These are phyloP conservation scores for Pseudogymnoascus sp. DNA, from an alignment of 2,329 filamentous ascomycete genomes.

Conservation along the genomic window DNA sequence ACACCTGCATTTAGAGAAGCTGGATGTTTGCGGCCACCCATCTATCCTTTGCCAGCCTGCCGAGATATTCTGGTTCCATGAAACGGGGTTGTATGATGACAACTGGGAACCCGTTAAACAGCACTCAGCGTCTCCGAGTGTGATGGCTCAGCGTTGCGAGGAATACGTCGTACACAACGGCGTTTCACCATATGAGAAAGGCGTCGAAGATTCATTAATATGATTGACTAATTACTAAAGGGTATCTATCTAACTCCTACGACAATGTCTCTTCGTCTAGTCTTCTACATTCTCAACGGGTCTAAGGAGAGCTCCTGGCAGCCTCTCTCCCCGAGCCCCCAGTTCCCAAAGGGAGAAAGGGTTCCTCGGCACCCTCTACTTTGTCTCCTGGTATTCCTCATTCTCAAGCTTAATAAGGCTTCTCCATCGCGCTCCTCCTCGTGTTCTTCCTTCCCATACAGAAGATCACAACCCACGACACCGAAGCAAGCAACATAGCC, in stretches of 20 bases:
- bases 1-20: background rate
- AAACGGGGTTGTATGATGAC: background rate
- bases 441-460: conserved; percentile 21
- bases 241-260: conserved; percentile 7
- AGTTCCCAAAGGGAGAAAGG: background rate
- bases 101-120: background rate
- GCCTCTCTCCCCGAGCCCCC: background rate
- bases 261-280: background rate
- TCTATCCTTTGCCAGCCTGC: background rate
- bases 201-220: background rate
- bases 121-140: background rate
- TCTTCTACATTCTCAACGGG: background rate
- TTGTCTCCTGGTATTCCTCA: background rate
- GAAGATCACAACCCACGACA: conserved; percentile 26
- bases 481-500: conserved; percentile 32
- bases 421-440: background rate
- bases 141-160: conserved; percentile 1
- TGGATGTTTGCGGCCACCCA: background rate
- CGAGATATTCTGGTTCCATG: conserved; percentile 4
- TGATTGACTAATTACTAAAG: background rate
- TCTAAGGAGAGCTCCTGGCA: background rate
- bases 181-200: background rate
- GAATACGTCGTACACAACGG: background rate
- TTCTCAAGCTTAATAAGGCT: background rate
- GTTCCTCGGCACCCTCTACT: background rate